phyloP scores from a whole-genome alignment of 2,329 filamentous ascomycete species.

The Cladosporium sp. region DNA sequence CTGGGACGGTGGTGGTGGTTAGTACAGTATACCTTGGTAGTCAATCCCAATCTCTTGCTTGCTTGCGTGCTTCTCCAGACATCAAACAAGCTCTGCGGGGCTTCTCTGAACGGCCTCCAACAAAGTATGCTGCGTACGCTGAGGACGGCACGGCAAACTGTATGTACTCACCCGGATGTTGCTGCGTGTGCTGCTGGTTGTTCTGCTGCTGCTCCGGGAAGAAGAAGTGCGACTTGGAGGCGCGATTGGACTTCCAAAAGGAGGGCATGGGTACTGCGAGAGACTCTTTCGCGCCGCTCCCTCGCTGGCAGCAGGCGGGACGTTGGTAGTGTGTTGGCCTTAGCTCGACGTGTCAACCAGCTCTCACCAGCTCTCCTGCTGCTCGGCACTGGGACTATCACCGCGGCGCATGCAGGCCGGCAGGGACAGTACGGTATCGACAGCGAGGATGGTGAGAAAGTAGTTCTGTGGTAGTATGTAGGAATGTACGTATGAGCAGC shows the following conservation, averaged over 20 bases:
- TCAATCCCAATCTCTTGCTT: not conserved
- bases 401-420: not conserved
- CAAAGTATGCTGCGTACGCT: not conserved
- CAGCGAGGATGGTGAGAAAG: not conserved
- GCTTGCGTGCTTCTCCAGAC: slow-evolving; percentile 11
- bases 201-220: slow-evolving; percentile 6
- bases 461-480: not conserved
- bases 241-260: slow-evolving; percentile 16
- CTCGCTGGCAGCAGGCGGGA: slow-evolving; percentile 13
- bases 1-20: not conserved
- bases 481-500: slow-evolving; percentile 4
- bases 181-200: not conserved
- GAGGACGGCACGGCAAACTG: not conserved
- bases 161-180: slow-evolving; percentile 8
- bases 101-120: not conserved
- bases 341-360: slow-evolving; percentile 13
- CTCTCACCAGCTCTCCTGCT: not conserved
- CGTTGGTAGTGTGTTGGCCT: slow-evolving; percentile 15
- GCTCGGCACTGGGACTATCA: not conserved
- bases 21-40: not conserved
- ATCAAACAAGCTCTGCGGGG: not conserved
- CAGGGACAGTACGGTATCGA: not conserved
- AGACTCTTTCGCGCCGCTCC: slow-evolving; percentile 12
- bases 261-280: slow-evolving; percentile 12
- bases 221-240: slow-evolving; percentile 16